phyloP scores from a whole-genome alignment of 192 early-diverging fungal species.

The Oehlia diaphana region DNA sequence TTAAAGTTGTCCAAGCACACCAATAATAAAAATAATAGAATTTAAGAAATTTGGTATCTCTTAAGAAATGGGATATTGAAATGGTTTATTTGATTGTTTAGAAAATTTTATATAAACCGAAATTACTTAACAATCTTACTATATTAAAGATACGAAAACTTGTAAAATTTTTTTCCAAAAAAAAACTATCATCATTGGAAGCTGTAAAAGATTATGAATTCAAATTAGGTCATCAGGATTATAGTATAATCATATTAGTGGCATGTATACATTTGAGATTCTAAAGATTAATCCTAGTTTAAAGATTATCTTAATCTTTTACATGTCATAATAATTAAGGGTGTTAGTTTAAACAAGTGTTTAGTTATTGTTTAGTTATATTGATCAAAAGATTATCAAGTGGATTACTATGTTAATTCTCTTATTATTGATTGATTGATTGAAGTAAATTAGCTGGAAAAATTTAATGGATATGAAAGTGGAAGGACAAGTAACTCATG shows the following conservation, averaged over 20 bases:
- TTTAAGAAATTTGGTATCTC: neutral
- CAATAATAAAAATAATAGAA: too few species aligned
- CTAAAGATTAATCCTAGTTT: neutral
- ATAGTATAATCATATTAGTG: neutral
- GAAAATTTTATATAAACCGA: neutral
- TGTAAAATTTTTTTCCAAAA: neutral
- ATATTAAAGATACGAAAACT: neutral
- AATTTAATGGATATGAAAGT: neutral
- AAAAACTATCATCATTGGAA: neutral
- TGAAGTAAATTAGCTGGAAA: neutral
- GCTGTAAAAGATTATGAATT: neutral
- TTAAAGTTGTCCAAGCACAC: too few species aligned
- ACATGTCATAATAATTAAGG: neutral
- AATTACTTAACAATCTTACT: neutral
- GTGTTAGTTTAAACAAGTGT: neutral
- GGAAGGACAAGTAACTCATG: neutral
- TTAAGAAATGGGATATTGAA: neutral
- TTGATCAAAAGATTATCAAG: neutral
- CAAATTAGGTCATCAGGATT: neutral
- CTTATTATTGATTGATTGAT: neutral
- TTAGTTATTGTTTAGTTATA: too few species aligned
- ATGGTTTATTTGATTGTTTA: neutral
- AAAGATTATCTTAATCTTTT: neutral
- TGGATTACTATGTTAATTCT: neutral
- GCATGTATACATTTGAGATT: neutral